Conservation (phyloP, 345 rosid genomes). For the Rhodamnia argentea region DNA sequence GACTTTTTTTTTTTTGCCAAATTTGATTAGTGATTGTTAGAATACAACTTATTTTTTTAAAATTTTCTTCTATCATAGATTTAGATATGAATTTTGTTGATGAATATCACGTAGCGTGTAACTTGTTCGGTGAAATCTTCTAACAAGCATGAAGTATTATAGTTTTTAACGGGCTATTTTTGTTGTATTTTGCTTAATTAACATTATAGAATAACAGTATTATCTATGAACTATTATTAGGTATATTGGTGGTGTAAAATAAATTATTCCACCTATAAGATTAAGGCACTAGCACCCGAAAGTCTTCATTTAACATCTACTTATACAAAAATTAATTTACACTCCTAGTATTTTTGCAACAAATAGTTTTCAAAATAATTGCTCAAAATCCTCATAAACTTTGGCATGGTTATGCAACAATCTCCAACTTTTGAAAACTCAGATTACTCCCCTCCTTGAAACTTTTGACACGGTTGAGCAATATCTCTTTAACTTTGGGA, state of each 20-base stretch:
- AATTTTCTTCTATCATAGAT: background rate
- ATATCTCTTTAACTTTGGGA: background rate
- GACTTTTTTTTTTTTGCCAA: no score
- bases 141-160: background rate
- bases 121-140: background rate
- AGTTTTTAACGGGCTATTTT: background rate
- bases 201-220: background rate
- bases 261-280: background rate
- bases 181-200: background rate
- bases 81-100: background rate
- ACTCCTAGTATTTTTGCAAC: background rate
- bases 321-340: background rate
- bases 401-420: background rate
- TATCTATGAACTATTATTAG: background rate
- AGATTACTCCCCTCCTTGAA: background rate
- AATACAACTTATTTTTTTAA: no score
- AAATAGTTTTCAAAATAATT: background rate
- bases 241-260: fast-evolving
- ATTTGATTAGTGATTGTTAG: no score
- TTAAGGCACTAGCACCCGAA: background rate
- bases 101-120: background rate
- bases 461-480: background rate
- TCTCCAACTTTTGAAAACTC: background rate
- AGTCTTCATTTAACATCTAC: background rate
- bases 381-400: background rate